phyloP scores from a whole-genome alignment of 176 grass and related monocot genomes.

The Juncus inflexus region DNA sequence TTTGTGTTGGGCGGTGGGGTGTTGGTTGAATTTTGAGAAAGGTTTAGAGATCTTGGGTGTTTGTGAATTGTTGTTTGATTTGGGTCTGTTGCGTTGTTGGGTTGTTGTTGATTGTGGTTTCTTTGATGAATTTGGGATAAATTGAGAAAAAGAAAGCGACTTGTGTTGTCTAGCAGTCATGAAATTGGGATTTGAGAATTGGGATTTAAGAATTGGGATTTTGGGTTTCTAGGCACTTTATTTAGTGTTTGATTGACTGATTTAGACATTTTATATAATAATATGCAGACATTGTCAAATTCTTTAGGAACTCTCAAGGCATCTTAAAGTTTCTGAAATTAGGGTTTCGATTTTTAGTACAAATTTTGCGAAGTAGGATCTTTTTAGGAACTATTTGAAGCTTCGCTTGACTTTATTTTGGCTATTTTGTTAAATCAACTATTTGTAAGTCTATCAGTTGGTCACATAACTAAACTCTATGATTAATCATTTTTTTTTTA shows the following conservation, averaged over 20 bases:
- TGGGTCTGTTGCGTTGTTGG: conserved; percentile 6
- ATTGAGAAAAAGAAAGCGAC: not conserved
- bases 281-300: too few species aligned
- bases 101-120: not conserved
- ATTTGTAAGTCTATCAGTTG: too few species aligned
- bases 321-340: too few species aligned
- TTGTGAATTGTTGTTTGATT: not conserved
- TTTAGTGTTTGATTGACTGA: not conserved
- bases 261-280: not conserved
- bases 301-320: too few species aligned
- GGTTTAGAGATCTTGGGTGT: not conserved
- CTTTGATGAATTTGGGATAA: conserved; percentile 4
- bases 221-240: not conserved
- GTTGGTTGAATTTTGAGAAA: not conserved
- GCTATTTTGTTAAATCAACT: too few species aligned
- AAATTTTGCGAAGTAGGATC: not conserved
- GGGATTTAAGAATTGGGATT: not conserved
- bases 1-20: not conserved
- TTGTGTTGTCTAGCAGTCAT: not conserved
- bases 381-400: not conserved
- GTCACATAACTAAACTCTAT: too few species aligned
- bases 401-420: too few species aligned
- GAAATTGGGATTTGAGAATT: conserved; percentile 16
- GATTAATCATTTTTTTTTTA: too few species aligned
- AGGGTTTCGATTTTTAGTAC: too few species aligned